Evolutionary conservation across 805 yeast genomes (phyloP).

Genomic region (Metschnikowia peoriensis): DNA sequence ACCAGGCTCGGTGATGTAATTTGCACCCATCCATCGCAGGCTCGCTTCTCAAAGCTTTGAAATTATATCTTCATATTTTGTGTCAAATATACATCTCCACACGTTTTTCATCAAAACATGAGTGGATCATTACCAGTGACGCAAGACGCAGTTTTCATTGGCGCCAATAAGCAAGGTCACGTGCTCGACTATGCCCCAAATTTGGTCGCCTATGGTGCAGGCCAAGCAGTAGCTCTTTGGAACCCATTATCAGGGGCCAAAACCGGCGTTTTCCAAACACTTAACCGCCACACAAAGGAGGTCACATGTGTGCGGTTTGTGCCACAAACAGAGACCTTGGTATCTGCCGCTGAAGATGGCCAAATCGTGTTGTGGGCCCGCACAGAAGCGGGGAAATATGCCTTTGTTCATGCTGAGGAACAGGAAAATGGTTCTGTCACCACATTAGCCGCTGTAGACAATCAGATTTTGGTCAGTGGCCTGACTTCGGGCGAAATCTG

Average conservation of each 20-base stretch:
- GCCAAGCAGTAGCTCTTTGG: slow-evolving; percentile 65
- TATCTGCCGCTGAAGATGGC: slow-evolving; percentile 70
- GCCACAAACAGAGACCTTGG: slow-evolving; percentile 42
- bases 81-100: too few relatives aligned
- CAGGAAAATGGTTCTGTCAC: slow-evolving; percentile 54
- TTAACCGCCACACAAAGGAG: slow-evolving; percentile 59
- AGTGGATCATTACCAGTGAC: neutral
- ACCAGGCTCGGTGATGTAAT: slow-evolving; percentile 3
- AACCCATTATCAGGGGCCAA: slow-evolving; percentile 46
- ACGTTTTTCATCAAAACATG: neutral
- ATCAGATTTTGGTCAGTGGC: slow-evolving; percentile 53
- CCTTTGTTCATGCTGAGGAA: slow-evolving; percentile 26
- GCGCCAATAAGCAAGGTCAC: slow-evolving; percentile 67
- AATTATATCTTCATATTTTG: neutral
- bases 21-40: slow-evolving; percentile 13
- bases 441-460: slow-evolving; percentile 44
- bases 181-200: slow-evolving; percentile 50
- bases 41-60: neutral
- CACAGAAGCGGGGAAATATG: slow-evolving; percentile 25
- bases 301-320: slow-evolving; percentile 64
- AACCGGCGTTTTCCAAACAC: slow-evolving; percentile 51
- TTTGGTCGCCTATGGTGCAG: slow-evolving; percentile 71
- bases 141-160: slow-evolving; percentile 62
- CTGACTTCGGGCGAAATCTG: slow-evolving; percentile 59
- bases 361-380: slow-evolving; percentile 57